Evolutionary conservation across 2,329 filamentous ascomycete species (phyloP).

Genomic region (Diaporthe amygdali): DNA sequence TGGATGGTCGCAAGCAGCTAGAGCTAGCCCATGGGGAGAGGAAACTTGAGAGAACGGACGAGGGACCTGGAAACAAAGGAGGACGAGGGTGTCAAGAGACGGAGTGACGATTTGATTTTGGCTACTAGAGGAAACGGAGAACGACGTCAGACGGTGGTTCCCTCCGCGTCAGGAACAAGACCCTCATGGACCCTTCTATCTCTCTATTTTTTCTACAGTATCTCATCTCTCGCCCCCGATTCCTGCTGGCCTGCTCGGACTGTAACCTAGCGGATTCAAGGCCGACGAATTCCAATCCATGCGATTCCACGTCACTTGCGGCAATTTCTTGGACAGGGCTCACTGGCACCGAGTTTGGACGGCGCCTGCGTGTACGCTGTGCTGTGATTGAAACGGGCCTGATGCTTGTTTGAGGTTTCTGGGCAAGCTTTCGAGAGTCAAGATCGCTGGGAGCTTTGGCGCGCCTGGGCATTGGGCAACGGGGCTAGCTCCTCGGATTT

Average conservation of each 20-base stretch:
- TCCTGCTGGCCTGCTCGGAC: not conserved
- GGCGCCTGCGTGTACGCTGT: not conserved
- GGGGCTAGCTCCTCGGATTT: not conserved
- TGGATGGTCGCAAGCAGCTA: not conserved
- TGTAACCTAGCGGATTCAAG: not conserved
- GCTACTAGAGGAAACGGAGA: not conserved
- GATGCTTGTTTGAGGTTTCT: not conserved
- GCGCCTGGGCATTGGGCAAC: conserved; percentile 6
- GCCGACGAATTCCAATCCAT: not conserved
- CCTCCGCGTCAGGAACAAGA: not conserved
- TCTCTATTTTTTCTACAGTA: not conserved
- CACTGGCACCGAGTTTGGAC: not conserved
- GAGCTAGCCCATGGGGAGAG: not conserved
- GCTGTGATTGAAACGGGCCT: conserved; percentile 13
- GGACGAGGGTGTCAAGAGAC: not conserved
- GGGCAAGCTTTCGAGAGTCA: not conserved
- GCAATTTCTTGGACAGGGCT: not conserved
- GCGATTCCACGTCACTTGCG: conserved; percentile 15
- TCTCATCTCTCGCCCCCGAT: not conserved
- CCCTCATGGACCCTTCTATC: not conserved
- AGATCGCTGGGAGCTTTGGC: conserved; percentile 3
- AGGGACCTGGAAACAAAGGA: not conserved
- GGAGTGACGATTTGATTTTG: not conserved
- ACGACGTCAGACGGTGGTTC: not conserved
- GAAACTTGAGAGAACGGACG: not conserved